These are phyloP conservation scores for Rhododendron henanense DNA, from an alignment of 148 eudicot genomes.

Conservation along the genomic window DNA sequence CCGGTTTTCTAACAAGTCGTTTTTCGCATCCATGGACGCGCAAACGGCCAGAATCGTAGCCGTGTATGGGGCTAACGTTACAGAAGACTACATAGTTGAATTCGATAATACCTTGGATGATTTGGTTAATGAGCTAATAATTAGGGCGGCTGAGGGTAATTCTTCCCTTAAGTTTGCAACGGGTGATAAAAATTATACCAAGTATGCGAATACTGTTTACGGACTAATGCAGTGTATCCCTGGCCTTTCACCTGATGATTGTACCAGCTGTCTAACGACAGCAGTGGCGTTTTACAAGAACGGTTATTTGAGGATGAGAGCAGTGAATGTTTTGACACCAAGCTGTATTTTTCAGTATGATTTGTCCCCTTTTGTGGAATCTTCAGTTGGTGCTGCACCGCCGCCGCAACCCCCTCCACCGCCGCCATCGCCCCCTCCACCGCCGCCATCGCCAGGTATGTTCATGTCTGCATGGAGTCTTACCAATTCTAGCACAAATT, in stretches of 20 bases:
- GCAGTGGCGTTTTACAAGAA: neutral
- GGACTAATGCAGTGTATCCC: neutral
- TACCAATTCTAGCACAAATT: too few relatives aligned
- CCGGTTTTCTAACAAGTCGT: neutral
- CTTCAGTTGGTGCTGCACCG: neutral
- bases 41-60: neutral
- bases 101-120: neutral
- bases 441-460: too few relatives aligned
- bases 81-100: neutral
- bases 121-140: neutral
- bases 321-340: neutral
- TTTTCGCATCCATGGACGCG: neutral
- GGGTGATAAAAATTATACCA: neutral
- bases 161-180: neutral
- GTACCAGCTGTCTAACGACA: neutral
- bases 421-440: too few relatives aligned
- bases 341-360: neutral
- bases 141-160: neutral
- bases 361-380: neutral
- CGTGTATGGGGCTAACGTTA: too few relatives aligned
- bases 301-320: neutral
- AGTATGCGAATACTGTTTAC: neutral
- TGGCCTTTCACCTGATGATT: neutral
- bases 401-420: neutral
- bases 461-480: too few relatives aligned